Evolutionary conservation across 2,329 filamentous ascomycete species (phyloP).

Genomic region (Ophiostoma ips): DNA sequence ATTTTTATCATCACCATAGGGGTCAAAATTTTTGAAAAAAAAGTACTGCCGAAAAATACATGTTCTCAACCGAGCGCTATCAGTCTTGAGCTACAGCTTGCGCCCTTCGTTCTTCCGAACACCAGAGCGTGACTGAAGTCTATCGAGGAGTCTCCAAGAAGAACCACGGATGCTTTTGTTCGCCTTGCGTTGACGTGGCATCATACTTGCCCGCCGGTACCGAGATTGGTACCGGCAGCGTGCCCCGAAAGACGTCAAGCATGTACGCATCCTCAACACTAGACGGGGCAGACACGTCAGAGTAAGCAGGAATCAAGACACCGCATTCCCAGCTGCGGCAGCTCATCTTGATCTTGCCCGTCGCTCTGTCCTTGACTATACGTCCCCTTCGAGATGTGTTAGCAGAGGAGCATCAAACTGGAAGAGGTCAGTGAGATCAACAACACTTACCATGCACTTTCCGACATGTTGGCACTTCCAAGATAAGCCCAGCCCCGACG

Average conservation of each 20-base stretch:
- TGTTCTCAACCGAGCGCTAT: too few species aligned
- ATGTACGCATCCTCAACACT: not conserved
- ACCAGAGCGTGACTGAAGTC: too few species aligned
- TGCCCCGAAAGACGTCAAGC: conserved; percentile 36
- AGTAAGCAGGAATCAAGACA: conserved; percentile 52
- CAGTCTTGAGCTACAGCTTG: too few species aligned
- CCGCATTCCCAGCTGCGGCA: conserved; percentile 96
- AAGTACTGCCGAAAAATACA: too few species aligned
- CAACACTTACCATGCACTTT: conserved; percentile 68
- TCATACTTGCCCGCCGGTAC: conserved; percentile 40
- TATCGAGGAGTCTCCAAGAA: conserved; percentile 15
- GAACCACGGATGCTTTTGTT: conserved; percentile 27
- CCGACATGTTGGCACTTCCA: conserved; percentile 82
- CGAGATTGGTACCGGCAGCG: conserved; percentile 50
- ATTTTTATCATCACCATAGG: too few species aligned
- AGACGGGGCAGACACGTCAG: not conserved
- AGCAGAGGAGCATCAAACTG: not conserved
- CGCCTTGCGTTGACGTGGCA: conserved; percentile 11
- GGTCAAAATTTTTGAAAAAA: too few species aligned
- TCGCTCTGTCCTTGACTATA: conserved; percentile 53
- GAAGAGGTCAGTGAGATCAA: not conserved
- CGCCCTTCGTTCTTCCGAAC: too few species aligned
- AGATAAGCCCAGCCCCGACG: conserved; percentile 61
- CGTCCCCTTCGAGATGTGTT: conserved; percentile 51
- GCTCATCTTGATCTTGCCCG: conserved; percentile 58